Percentiles rank a stretch among this genome's conserved stretches.
Evolutionary conservation across 441 rosid species (phyloP).

Genomic region (Pelargonium cotyledonis): DNA sequence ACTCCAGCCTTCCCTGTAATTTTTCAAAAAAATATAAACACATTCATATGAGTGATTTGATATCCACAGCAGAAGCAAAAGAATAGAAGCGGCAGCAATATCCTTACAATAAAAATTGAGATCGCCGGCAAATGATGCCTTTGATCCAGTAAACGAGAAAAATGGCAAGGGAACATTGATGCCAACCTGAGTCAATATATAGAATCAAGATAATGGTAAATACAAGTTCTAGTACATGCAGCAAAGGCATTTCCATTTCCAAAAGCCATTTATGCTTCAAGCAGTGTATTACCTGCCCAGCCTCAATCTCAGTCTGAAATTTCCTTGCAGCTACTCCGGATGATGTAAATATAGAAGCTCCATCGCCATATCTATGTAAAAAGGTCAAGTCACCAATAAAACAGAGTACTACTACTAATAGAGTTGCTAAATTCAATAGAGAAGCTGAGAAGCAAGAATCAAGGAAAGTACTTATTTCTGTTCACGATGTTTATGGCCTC

Average conservation of each 20-base stretch:
- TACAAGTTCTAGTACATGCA: background rate
- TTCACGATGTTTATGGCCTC: constrained; percentile 73
- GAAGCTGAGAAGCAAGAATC: constrained; percentile 11
- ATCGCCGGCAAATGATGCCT: constrained; percentile 90
- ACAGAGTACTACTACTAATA: background rate
- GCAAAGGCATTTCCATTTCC: background rate
- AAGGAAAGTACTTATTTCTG: constrained; percentile 52
- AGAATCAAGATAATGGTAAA: background rate
- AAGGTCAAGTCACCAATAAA: constrained; percentile 1
- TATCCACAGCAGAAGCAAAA: too few relatives aligned
- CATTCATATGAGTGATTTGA: background rate
- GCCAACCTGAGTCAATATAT: constrained; percentile 48
- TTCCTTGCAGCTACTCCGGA: constrained; percentile 87
- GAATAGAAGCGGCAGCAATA: background rate
- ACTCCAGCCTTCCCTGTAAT: constrained; percentile 88
- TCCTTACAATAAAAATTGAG: constrained; percentile 77
- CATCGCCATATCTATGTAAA: constrained; percentile 65
- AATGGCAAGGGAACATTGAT: constrained; percentile 90
- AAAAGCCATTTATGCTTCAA: background rate
- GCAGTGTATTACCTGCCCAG: too few relatives aligned
- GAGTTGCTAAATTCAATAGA: background rate
- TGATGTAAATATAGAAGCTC: constrained; percentile 79
- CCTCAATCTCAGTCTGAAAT: constrained; percentile 53
- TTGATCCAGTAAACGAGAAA: constrained; percentile 86
- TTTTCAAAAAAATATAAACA: background rate